Conservation (phyloP, 768 basidiomycete species). For the Clitopilus passeckerianus region DNA sequence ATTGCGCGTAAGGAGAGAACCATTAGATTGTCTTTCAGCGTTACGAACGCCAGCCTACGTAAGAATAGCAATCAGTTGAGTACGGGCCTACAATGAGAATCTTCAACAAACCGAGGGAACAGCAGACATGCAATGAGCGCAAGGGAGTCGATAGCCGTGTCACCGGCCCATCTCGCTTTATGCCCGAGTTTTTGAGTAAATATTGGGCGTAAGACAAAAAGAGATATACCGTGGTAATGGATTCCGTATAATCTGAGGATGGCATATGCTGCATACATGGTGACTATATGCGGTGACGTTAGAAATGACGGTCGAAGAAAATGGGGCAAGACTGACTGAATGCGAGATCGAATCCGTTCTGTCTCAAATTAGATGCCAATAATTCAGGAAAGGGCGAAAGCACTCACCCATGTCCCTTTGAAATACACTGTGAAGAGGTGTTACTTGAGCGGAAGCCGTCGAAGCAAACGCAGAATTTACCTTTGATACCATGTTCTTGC, state of each 20-base stretch:
- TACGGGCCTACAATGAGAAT: background rate
- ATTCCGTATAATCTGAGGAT: constrained; percentile 76
- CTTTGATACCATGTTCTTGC: constrained; percentile 92
- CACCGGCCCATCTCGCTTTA: constrained; percentile 60
- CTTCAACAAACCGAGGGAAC: constrained; percentile 65
- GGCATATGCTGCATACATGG: constrained; percentile 73
- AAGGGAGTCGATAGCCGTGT: constrained; percentile 75
- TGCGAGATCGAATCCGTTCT: constrained; percentile 93
- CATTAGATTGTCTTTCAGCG: constrained; percentile 76
- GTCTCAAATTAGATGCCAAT: constrained; percentile 5
- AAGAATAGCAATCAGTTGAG: background rate
- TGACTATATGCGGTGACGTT: constrained; percentile 39
- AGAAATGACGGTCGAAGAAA: background rate
- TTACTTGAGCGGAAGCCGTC: background rate
- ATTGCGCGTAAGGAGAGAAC: constrained; percentile 85
- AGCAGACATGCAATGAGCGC: constrained; percentile 87
- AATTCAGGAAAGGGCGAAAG: background rate
- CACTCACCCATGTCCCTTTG: constrained; percentile 75
- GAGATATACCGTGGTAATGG: constrained; percentile 52
- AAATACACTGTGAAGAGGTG: constrained; percentile 57
- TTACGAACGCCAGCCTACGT: constrained; percentile 82
- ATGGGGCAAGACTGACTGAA: constrained; percentile 52
- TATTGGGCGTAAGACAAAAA: background rate
- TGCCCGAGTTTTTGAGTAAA: background rate
- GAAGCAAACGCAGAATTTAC: constrained; percentile 27